Evolutionary conservation across 768 basidiomycete species (phyloP), one percentile per base, ranked within the genome.

Genomic region (Paxillus involutus): DNA sequence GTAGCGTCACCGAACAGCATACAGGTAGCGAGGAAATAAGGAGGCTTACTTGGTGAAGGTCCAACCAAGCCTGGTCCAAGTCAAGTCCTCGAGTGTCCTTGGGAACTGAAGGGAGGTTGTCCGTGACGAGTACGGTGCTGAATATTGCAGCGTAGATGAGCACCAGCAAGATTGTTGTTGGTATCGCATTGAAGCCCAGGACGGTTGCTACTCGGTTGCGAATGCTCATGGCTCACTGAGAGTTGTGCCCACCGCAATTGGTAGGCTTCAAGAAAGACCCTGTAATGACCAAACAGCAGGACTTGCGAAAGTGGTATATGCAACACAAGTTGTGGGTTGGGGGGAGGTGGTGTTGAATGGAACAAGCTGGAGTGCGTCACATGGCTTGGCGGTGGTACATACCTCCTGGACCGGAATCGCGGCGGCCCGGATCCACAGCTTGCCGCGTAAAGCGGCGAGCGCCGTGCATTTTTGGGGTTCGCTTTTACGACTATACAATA

Each of bases 51-150:
- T 67, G 60, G 49, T 84, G 79, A 40, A 90, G 70, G 54, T 89
- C 86, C 46, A 70, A 69, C 65, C 80, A 85, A 4, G 87, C 86
- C 47, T 77, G 72, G 40, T 77, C 68, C 21, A 87, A 55, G 62
- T 82, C 70, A 44, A 82, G 68, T 36, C 77, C 79, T 51, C 68
- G 57, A 50, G 78, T 75, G 56, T 77, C 58, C 44, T 62, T 72
- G 0, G 82, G 82, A 16, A 81, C 70, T 8, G 60, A 48, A 0
- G 79, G 73, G 2, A 84, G 72, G 8, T 73, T 62, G 63, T 86
- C 81, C 4, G 80, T 81, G 37, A 77, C 59, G 4, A 80, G 61
- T 1, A 85, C 75, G 8, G 77, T 63, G 26, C 60, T 64, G 57
- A 85, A 79, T 48, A 85, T 66, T 2, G 70, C 62, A 1, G 66